These are phyloP conservation scores for Ogataea philodendri DNA, from an alignment of 805 yeast species.

Conservation along the genomic window DNA sequence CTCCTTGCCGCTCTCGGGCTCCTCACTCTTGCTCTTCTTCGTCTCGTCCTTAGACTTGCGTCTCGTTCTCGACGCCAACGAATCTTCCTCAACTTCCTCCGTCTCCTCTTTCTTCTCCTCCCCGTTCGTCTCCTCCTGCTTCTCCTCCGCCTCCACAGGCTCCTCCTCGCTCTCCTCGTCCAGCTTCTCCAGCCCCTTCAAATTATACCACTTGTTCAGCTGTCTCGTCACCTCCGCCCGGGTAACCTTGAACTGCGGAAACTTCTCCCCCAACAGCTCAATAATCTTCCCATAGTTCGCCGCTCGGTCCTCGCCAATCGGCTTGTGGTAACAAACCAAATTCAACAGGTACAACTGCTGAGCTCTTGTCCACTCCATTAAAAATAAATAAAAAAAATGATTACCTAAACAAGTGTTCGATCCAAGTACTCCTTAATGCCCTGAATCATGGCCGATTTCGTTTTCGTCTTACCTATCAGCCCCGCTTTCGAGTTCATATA, in stretches of 20 bases:
- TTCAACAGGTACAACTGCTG: conserved; percentile 26
- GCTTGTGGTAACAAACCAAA: conserved; percentile 30
- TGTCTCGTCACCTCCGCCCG: conserved; percentile 17
- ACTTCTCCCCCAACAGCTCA: conserved; percentile 21
- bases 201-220: conserved; percentile 29
- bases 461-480: conserved; percentile 36
- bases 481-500: conserved; percentile 38
- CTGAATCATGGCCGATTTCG: conserved; percentile 43
- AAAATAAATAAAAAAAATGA: conserved; percentile 2
- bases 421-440: conserved; percentile 35
- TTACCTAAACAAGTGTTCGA: conserved; percentile 8
- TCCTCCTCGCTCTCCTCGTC: conserved; percentile 21
- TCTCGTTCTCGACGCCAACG: conserved; percentile 14
- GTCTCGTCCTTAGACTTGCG: conserved; percentile 10
- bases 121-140: conserved; percentile 2
- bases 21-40: conserved; percentile 4
- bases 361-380: conserved; percentile 25
- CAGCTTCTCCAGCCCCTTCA: conserved; percentile 26
- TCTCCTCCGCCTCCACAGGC: conserved; percentile 5
- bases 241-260: conserved; percentile 15
- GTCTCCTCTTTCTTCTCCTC: conserved; percentile 4
- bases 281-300: conserved; percentile 17
- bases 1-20: conserved; percentile 7
- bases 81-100: conserved; percentile 5
- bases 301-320: conserved; percentile 26